Evolutionary conservation across 2,329 filamentous ascomycete species (phyloP).

Genomic region (Blumeria hordei): DNA sequence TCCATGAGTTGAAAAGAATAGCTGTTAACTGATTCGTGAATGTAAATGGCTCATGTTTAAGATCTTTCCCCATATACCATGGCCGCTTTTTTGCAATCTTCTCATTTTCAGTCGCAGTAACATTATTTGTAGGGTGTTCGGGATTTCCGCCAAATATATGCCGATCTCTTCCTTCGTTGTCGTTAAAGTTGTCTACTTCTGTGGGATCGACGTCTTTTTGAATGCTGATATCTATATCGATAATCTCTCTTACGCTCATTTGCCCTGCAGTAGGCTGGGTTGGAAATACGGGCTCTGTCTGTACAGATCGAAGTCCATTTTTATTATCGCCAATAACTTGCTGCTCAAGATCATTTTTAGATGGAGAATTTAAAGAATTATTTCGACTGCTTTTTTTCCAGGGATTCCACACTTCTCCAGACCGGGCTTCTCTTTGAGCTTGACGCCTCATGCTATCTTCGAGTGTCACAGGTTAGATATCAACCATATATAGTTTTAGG

Average conservation of each 20-base stretch:
- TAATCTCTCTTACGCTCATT: constrained; percentile 3
- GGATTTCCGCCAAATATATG: not conserved
- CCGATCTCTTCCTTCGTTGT: constrained; percentile 5
- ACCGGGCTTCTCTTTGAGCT: constrained; percentile 14
- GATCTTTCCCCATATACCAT: constrained; percentile 16
- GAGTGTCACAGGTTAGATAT: too few species aligned
- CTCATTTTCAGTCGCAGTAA: constrained; percentile 3
- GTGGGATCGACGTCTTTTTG: constrained; percentile 1
- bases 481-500: too few species aligned
- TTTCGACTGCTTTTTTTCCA: constrained; percentile 10
- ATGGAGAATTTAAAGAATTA: constrained; percentile 5
- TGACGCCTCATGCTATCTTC: constrained; percentile 10
- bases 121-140: not conserved
- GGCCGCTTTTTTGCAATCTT: constrained; percentile 10
- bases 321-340: not conserved
- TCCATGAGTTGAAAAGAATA: constrained; percentile 60
- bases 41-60: constrained; percentile 26
- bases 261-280: not conserved
- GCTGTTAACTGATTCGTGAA: constrained; percentile 42
- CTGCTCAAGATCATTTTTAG: constrained; percentile 5
- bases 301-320: constrained; percentile 4
- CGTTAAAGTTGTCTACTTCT: constrained; percentile 3
- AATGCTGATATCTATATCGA: constrained; percentile 4
- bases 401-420: constrained; percentile 11
- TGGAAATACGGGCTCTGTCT: constrained; percentile 7